A percentile compares a stretch with the other conserved stretches of the same genome.
Conservation (phyloP, 208 protist species). For the Acanthamoeba sp. region DNA sequence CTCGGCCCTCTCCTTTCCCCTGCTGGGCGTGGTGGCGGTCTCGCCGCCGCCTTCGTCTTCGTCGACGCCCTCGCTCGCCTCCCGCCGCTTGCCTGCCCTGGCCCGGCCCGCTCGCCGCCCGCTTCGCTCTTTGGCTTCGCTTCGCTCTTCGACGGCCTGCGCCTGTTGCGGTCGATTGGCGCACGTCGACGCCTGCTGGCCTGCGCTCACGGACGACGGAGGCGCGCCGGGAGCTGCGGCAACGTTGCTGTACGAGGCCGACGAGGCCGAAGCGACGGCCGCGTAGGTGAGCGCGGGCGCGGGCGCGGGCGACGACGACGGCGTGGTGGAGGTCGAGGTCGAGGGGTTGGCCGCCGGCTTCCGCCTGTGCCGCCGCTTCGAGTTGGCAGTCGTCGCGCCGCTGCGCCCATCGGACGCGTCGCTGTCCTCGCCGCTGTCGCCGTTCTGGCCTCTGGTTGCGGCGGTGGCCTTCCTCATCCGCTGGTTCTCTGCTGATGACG, state of each 20-base stretch:
- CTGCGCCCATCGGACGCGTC: neutral
- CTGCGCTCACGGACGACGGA: neutral
- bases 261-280: constrained; percentile 13
- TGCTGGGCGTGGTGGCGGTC: neutral
- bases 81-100: no score
- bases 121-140: neutral
- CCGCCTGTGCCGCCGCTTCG: neutral
- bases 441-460: no score
- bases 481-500: neutral
- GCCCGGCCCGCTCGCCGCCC: no score
- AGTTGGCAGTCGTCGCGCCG: neutral
- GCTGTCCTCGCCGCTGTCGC: no score
- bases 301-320: neutral
- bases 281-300: neutral
- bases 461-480: constrained; percentile 1
- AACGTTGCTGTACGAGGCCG: neutral
- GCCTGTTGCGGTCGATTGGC: constrained; percentile 11
- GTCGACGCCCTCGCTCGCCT: neutral
- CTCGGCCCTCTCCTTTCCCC: neutral
- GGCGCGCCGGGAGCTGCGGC: neutral
- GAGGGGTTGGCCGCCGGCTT: neutral
- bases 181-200: neutral
- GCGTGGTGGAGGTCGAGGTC: neutral
- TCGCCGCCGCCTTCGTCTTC: neutral
- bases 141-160: constrained; percentile 4